phyloP scores from a whole-genome alignment of 768 basidiomycete species.

The Suillus bovinus region DNA sequence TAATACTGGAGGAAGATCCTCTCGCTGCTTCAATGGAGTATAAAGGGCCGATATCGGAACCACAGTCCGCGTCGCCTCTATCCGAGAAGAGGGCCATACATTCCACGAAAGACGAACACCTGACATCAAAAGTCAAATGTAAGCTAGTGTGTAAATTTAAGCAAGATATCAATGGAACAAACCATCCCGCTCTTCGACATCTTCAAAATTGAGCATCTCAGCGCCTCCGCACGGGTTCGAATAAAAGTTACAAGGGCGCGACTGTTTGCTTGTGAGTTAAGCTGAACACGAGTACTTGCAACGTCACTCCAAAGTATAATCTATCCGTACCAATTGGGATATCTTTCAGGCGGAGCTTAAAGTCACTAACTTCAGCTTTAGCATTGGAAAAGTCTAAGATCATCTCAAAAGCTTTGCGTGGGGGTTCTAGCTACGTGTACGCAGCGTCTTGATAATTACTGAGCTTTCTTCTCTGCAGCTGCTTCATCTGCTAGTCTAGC shows the following conservation, averaged over 20 bases:
- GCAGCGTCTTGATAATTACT: constrained; percentile 25
- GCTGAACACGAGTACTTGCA: neutral
- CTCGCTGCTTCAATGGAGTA: constrained; percentile 90
- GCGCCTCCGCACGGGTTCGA: neutral
- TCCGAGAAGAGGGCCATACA: constrained; percentile 96
- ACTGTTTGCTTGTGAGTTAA: neutral
- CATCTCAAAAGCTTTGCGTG: neutral
- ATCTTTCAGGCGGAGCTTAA: constrained; percentile 5
- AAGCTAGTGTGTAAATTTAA: constrained; percentile 2
- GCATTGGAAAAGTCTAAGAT: neutral
- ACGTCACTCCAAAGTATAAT: constrained; percentile 5
- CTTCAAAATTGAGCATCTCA: constrained; percentile 84
- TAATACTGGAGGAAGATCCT: constrained; percentile 92
- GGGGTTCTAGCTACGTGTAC: neutral
- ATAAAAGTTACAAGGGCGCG: neutral
- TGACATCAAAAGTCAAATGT: constrained; percentile 30
- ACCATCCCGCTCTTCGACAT: constrained; percentile 98
- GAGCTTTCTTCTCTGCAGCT: constrained; percentile 37
- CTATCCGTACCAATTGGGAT: constrained; percentile 2
- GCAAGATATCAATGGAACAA: constrained; percentile 22
- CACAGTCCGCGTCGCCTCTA: constrained; percentile 96
- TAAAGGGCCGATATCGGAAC: constrained; percentile 99
- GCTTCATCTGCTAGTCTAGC: constrained; percentile 25
- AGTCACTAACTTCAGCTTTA: too few relatives aligned
- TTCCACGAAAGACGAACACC: constrained; percentile 98